Base-by-base conservation (phyloP, 345 rosid genomes). In the Angophora floribunda region DNA sequence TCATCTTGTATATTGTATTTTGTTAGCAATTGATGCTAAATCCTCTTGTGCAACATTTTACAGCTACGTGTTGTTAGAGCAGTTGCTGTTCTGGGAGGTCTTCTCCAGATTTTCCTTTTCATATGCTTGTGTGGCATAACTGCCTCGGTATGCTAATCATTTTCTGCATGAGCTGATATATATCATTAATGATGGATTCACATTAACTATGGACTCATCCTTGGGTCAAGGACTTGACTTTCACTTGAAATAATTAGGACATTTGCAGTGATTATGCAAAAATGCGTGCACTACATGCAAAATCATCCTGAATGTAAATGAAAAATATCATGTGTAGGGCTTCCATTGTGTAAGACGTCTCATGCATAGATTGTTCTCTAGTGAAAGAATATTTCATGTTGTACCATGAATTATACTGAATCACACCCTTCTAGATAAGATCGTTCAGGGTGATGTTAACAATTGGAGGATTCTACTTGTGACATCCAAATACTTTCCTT, bases 21-120 rank as follows among this genome's bases (percentile, higher is more conserved):
- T 26, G 32, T 13, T 84, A 86, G 45, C 24, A 55, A 50, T 49
- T 89, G 45, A 75, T 32, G 13, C 51, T 22, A 57, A 78, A 65
- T 11, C 52, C 53, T 61, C 41, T 51, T 86, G 53, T 32, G 85
- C 2, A 7, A 26, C 57, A 47, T 86, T 88, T 88, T 95, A 90
- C 95, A 97, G 99, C 98, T 97, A 88, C 96, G 96, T 78, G 96
- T 96, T 90, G 99, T 97, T 88, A 95, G 98, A 90, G 98, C 97
- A 70, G 99, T 97, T 92, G 99, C 99, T 91, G 90, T 96, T 85
- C 91, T 95, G 84, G 99, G 99, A 85, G 99, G 99, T 75, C 96
- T 97, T 87, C 95, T 97, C 85, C 99, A 97, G 92, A 96, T 96
- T 87, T 91, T 95, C 88, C 93, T 96, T 86, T 97, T 97, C 93